Evolutionary conservation across 2,329 filamentous ascomycete species (phyloP), one percentile per base, ranked within the genome.

Genomic region (Arthrobotrys sinensis): DNA sequence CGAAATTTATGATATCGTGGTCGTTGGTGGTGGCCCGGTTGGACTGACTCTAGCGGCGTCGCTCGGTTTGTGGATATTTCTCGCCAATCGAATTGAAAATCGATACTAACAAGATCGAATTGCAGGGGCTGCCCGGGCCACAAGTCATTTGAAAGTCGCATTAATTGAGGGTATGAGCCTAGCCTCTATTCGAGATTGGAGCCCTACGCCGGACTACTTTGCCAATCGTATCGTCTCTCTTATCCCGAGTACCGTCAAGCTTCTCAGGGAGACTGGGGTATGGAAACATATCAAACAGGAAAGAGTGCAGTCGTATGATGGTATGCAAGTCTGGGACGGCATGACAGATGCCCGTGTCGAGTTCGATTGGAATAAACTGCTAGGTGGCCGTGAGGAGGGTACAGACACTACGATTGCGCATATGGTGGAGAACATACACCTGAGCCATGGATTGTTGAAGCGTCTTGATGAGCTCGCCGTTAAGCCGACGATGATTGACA

Each of bases 301-400:
- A 4, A 90, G 96, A 36, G 89, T 96, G 38, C 94, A 97, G 85
- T 89, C 91, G 0, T 99, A 97, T 84, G 91, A 96, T 76, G 92
- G 95, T 82, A 99, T 99, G 96, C 92, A 97, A 84, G 81, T 98
- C 36, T 99, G 96, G 96, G 96, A 99, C 84, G 96, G 95, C 79
- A 90, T 97, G 71, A 93, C 92, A 46, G 94, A 90, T 76, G 93
- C 94, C 40, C 90, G 91, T 81, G 96, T 99, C 83, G 92, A 93
- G 81, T 99, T 99, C 84, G 92, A 96, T 85, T 92, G 91, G 91
- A 85, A 85, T 21, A 85, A 85, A 4, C 83, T 86, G 43, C 86
- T 87, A 82, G 21, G 71, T 55, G 60, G 52, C 24, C 66, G 50
- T 14, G 65, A 79, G 83, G 85, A 57, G 83, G 85, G 53, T 85